Base-by-base conservation (phyloP, 2,329 filamentous ascomycete genomes). In the Macrophomina tecta region DNA sequence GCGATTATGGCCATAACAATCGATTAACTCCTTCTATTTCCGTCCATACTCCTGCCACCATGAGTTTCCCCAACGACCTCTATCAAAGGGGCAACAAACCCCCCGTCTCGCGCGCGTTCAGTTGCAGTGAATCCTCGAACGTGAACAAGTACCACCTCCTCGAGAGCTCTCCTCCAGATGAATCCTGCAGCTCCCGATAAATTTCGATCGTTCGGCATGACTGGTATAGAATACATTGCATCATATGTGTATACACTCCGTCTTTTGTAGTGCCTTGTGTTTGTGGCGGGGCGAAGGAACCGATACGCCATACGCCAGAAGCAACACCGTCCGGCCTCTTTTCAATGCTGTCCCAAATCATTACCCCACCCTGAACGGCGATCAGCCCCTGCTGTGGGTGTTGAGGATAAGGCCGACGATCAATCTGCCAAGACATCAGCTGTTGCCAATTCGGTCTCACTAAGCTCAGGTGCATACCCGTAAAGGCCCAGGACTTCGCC, bases 401-500 rank as follows among this genome's bases (percentile, higher is more conserved):
- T 97, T 97, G 76, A 97, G 87, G 76, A 97, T 94, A 51, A 97
- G 87, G 67, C 92, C 93, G 69, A 97, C 94, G 77, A 97, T 97
- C 71, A 97, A 87, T 53, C 93, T 96, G 72, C 48, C 58, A 30
- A 30, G 38, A 23, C 23, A 16, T 67, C 18, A 67, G 55, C 42
- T 62, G 58, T 38, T 38, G 58, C 28, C 38, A 23, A 16, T 46
- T 16, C 32, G 11, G 49, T 55, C 38, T 62, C 58, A 36, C 30
- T 4, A 16, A 32, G 30, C 42, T 48, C 42, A 30, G 36, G 7
- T 48, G 69, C 90, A 72, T 85, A 97, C 93, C 95, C 95, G 76
- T 99, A 99, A 38, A 99, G 89, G 79, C 95, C 95, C 77, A 99
- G 79, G 18, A 99, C 95, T 85, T 99, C 95, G 67, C 93, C 95